Conservation (phyloP, 768 basidiomycete genomes). For the Mycena latifolia region DNA sequence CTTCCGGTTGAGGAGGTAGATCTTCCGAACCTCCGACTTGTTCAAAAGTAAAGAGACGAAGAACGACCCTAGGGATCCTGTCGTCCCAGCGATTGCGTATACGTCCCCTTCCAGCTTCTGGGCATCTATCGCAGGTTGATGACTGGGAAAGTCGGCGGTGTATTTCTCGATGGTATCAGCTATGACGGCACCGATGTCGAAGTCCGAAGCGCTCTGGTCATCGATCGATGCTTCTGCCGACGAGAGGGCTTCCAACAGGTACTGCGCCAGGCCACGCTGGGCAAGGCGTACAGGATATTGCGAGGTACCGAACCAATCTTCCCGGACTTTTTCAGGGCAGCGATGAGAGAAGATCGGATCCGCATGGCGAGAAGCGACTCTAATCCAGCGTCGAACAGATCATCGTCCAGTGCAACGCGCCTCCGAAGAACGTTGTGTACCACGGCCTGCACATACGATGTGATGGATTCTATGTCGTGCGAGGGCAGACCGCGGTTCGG, state of each 20-base stretch:
- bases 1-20: constrained; percentile 22
- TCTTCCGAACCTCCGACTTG: constrained; percentile 11
- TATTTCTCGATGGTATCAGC: constrained; percentile 2
- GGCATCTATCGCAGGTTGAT: neutral
- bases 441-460: constrained; percentile 13
- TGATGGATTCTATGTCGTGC: neutral
- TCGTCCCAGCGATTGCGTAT: constrained; percentile 24
- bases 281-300: constrained; percentile 18
- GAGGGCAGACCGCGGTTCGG: neutral
- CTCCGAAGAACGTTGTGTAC: constrained; percentile 1
- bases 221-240: neutral
- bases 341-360: constrained; percentile 14
- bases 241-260: constrained; percentile 1
- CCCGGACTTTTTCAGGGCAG: constrained; percentile 14
- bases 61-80: constrained; percentile 25
- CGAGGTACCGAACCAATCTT: neutral
- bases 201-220: neutral
- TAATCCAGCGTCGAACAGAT: constrained; percentile 20
- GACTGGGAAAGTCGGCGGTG: constrained; percentile 3
- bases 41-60: constrained; percentile 8
- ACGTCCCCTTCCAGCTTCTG: neutral
- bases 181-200: neutral
- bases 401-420: constrained; percentile 1
- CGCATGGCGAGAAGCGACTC: constrained; percentile 24
- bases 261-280: constrained; percentile 11